phyloP scores from a whole-genome alignment of 306 rosid genomes.

The Astragalus glycyphyllos region DNA sequence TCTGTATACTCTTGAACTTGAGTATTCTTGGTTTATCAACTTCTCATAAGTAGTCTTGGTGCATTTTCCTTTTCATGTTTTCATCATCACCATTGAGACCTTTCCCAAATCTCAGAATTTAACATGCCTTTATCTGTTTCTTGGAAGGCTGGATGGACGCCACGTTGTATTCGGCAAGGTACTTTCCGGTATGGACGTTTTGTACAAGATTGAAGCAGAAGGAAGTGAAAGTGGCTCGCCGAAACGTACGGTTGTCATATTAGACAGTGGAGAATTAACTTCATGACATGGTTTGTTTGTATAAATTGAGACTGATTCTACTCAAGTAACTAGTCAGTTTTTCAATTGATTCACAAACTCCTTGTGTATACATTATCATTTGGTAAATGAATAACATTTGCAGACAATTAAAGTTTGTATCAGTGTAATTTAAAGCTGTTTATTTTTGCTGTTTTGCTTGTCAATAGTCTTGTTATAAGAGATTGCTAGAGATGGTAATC shows the following conservation, averaged over 20 bases:
- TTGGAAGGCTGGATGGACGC: slow-evolving; percentile 80
- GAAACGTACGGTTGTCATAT: slow-evolving; percentile 45
- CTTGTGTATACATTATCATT: slow-evolving; percentile 35
- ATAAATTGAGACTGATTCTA: slow-evolving; percentile 20
- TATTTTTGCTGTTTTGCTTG: slow-evolving; percentile 27
- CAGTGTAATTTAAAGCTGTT: slow-evolving; percentile 22
- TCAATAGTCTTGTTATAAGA: slow-evolving; percentile 14
- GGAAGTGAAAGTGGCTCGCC: slow-evolving; percentile 56
- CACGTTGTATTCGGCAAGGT: slow-evolving; percentile 66
- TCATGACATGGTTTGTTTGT: slow-evolving; percentile 39
- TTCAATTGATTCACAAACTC: slow-evolving; percentile 32
- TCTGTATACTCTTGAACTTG: background rate
- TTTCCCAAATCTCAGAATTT: slow-evolving; percentile 26
- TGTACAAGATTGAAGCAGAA: slow-evolving; percentile 56
- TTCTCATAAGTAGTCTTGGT: no score
- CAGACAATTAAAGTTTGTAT: slow-evolving; percentile 1
- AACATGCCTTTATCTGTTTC: slow-evolving; percentile 37
- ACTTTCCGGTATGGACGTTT: slow-evolving; percentile 52
- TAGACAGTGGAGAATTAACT: slow-evolving; percentile 55
- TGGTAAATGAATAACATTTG: slow-evolving; percentile 32
- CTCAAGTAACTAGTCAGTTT: slow-evolving; percentile 15
- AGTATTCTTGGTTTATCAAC: no score
- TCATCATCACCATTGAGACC: background rate
- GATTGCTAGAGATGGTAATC: slow-evolving; percentile 10
- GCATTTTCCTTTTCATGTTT: slow-evolving; percentile 29